Percentiles rank a stretch among this genome's conserved stretches.
These are phyloP conservation scores for Dalbergia oliveri DNA, from an alignment of 306 rosid species.

Conservation along the genomic window DNA sequence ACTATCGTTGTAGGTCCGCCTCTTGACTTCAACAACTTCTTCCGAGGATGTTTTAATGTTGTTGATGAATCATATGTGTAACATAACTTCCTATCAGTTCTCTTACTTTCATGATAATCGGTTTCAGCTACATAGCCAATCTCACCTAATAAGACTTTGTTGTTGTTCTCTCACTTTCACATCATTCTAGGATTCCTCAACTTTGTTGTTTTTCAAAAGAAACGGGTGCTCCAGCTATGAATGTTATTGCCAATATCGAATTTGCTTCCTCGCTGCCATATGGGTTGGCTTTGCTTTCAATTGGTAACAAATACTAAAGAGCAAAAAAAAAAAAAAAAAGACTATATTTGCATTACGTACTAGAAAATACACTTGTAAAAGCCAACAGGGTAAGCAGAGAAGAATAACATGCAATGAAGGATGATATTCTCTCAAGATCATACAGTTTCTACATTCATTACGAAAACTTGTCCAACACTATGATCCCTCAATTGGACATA, in stretches of 20 bases:
- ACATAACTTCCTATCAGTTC: not conserved
- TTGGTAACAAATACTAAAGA: not conserved
- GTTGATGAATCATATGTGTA: constrained; percentile 5
- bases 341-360: not conserved
- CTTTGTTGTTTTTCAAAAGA: not conserved
- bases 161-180: not conserved
- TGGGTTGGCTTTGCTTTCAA: not conserved
- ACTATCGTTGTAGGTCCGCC: constrained; percentile 72
- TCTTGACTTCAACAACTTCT: constrained; percentile 51
- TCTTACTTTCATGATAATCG: not conserved
- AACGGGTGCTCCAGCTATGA: not conserved
- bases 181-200: not conserved
- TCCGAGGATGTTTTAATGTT: not conserved
- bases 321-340: not conserved
- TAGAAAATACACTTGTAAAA: constrained; percentile 4
- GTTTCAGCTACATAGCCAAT: not conserved
- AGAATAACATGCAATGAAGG: constrained; percentile 20
- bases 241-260: not conserved
- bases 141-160: not conserved
- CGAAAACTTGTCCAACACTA: not conserved
- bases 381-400: not conserved
- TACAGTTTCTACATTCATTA: not conserved
- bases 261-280: not conserved
- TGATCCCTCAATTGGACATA: constrained; percentile 12
- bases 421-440: not conserved